These are phyloP conservation scores for Chlorella vulgaris DNA, from an alignment of 139 green algal species.

Conservation along the genomic window DNA sequence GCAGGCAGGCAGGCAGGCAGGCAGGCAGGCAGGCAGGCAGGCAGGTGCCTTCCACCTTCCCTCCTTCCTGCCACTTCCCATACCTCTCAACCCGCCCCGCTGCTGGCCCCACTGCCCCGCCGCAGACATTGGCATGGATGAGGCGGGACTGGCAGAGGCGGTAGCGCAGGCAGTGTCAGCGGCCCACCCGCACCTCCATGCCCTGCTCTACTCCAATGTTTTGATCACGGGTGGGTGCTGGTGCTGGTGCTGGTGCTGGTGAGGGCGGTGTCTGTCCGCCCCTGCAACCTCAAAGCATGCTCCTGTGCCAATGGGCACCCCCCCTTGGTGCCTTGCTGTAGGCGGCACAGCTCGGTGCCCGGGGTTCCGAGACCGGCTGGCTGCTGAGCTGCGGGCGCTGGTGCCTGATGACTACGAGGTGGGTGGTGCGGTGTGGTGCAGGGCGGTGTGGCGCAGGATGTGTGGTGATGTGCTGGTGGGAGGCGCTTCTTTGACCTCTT, in stretches of 20 bases:
- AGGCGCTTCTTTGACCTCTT: too few species aligned
- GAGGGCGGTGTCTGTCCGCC: too few species aligned
- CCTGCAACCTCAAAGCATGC: too few species aligned
- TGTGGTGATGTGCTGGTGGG: background rate
- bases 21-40: background rate
- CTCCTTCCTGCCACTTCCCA: too few species aligned
- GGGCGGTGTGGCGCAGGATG: background rate
- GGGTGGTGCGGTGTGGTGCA: background rate
- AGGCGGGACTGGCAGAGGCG: slow-evolving; percentile 59
- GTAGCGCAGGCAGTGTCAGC: slow-evolving; percentile 53
- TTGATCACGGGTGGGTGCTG: slow-evolving; percentile 61
- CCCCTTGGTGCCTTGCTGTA: background rate
- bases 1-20: too few species aligned
- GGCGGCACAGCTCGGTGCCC: slow-evolving; percentile 60
- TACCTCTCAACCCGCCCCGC: too few species aligned
- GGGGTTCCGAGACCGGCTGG: slow-evolving; percentile 64
- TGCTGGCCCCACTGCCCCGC: too few species aligned
- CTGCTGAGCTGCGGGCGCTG: slow-evolving; percentile 68
- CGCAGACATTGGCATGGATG: slow-evolving; percentile 67
- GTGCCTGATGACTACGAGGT: slow-evolving; percentile 75
- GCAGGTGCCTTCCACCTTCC: background rate
- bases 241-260: background rate
- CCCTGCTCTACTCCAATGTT: slow-evolving; percentile 83
- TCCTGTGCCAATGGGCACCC: background rate
- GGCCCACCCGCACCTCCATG: slow-evolving; percentile 68